These are phyloP conservation scores for Fusarium citri DNA, from an alignment of 2,329 filamentous ascomycete species.

Conservation along the genomic window DNA sequence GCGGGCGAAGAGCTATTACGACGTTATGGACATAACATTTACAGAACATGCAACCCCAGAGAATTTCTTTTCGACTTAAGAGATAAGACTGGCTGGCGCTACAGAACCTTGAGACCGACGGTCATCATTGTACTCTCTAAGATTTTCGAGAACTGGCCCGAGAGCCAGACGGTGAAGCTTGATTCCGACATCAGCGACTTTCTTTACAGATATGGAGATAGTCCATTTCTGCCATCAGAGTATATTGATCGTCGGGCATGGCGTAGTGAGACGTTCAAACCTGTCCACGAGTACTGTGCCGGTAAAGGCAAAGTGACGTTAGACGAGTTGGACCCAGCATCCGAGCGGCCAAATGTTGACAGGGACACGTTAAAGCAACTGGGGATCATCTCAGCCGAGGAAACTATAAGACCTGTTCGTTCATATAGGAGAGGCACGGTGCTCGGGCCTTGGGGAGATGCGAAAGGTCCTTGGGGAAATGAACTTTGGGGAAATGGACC, in stretches of 20 bases:
- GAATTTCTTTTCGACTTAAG: background rate
- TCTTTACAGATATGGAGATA: background rate
- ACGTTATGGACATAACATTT: fast-evolving
- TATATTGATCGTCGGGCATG: no score
- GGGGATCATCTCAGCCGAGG: no score
- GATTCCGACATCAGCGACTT: background rate
- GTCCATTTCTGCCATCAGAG: background rate
- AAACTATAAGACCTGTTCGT: no score
- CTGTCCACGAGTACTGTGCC: background rate
- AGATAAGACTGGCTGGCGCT: background rate
- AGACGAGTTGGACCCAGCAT: background rate
- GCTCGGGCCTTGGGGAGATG: no score
- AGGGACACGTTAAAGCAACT: background rate
- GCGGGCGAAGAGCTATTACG: background rate
- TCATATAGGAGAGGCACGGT: no score
- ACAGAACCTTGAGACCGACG: background rate
- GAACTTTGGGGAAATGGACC: background rate
- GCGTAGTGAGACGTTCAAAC: fast-evolving
- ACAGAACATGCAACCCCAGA: background rate
- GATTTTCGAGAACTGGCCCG: fast-evolving
- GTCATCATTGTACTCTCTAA: fast-evolving
- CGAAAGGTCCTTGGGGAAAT: background rate
- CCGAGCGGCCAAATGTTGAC: background rate
- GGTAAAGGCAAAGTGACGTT: background rate
- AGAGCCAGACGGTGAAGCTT: background rate